Base-by-base conservation (phyloP, 208 protist species). In the Acanthamoeba castellanii region DNA sequence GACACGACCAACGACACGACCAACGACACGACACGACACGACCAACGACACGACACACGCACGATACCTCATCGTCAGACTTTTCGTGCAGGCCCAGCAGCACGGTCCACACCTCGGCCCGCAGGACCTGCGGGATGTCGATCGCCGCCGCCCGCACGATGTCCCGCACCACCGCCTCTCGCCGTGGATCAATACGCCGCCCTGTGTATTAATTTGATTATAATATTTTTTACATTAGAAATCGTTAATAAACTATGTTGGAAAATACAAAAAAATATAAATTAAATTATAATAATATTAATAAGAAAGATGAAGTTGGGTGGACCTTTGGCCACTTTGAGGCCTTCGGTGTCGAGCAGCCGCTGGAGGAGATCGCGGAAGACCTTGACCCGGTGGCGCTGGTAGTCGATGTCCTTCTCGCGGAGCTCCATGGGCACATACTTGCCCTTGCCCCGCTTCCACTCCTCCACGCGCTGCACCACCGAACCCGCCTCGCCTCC, bases 61-160 rank as follows among this genome's bases (percentile, higher is more conserved):
- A 42, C 37, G 93, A 97, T 30, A 94, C 66, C 16, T 97, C 95
- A 0, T 64, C 47, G 14, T 95, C 70, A 7, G 59, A 59, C 32
- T 66, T 59, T 0, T 95, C 74, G 1, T 98, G 96, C 1, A 99
- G 96, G n/a, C 96, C 96, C 30, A 99, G 97, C 55, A 99, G 96
- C 22, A 96, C 97, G 3, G 96, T 97, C 98, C 98, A 99, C 30
- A 99, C 95, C 34, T 98, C 97, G 5, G 96, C 98, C 4, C 98
- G 97, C 14, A 99, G 42, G 1, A 98, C 97, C 34, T 96, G 95
- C 7, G 98, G 98, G 13, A 99, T 96, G 74, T 95, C 97, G 20
- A 76, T 92, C 30, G 94, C 95, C 0, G 97, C 97, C 45, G 92
- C 47, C 37, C 82, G 32, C 30, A 95, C 82, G 37, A 97, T 97